Conservation (phyloP, 2,329 filamentous ascomycete species). For the Orbilia javanica region DNA sequence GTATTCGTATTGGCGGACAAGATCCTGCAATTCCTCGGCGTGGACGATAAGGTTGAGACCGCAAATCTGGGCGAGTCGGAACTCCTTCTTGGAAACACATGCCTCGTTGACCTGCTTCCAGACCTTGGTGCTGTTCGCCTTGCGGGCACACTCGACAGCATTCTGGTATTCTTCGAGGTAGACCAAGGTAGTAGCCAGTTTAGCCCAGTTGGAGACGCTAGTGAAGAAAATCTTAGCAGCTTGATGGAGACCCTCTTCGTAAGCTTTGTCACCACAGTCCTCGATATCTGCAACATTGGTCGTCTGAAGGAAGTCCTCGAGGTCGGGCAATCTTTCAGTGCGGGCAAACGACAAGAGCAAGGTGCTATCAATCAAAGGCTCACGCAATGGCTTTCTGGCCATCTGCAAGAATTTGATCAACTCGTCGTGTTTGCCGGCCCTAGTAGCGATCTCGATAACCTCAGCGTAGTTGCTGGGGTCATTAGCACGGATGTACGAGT, state of each 20-base stretch:
- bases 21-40: slow-evolving; percentile 90
- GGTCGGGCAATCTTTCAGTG: slow-evolving; percentile 88
- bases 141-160: slow-evolving; percentile 95
- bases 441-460: slow-evolving; percentile 94
- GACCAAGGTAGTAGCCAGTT: slow-evolving; percentile 97
- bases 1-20: slow-evolving; percentile 95
- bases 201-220: slow-evolving; percentile 99
- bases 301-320: slow-evolving; percentile 93
- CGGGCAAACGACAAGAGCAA: slow-evolving; percentile 94
- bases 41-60: slow-evolving; percentile 98
- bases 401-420: slow-evolving; percentile 96
- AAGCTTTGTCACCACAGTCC: slow-evolving; percentile 97
- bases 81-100: slow-evolving; percentile 97
- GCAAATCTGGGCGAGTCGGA: slow-evolving; percentile 97
- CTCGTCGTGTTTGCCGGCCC: slow-evolving; percentile 97
- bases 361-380: slow-evolving; percentile 91
- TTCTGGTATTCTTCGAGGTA: slow-evolving; percentile 97
- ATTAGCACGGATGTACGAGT: slow-evolving; percentile 95
- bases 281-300: slow-evolving; percentile 97
- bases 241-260: slow-evolving; percentile 91
- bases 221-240: slow-evolving; percentile 99
- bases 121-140: slow-evolving; percentile 98
- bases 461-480: slow-evolving; percentile 94
- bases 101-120: slow-evolving; percentile 99
- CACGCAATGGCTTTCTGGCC: slow-evolving; percentile 95